These are phyloP conservation scores for Neurospora intermedia DNA, from an alignment of 495 filamentous ascomycete genomes.

Conservation along the genomic window DNA sequence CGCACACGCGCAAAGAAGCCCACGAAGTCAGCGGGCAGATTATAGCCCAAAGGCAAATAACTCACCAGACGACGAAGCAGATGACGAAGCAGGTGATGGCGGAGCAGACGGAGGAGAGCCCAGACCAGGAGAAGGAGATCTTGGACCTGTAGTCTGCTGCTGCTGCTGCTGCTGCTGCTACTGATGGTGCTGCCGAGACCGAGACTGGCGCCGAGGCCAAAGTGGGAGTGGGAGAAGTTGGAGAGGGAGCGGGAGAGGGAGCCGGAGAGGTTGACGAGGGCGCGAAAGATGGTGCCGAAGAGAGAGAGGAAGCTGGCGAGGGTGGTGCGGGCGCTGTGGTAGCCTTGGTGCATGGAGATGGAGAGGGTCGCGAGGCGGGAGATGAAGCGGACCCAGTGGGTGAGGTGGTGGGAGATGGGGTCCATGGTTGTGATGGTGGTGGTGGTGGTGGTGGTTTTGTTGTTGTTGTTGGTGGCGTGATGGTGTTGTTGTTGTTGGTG, in stretches of 20 bases:
- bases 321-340: neutral
- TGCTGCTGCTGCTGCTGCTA: no score
- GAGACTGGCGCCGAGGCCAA: no score
- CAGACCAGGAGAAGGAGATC: neutral
- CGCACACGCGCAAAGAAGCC: neutral
- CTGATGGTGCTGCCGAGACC: no score
- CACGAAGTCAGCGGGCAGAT: no score
- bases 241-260: neutral
- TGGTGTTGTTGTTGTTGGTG: no score
- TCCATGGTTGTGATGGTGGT: neutral
- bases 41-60: neutral
- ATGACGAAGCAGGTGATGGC: neutral
- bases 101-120: neutral
- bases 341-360: neutral
- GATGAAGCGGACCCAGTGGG: neutral
- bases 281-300: neutral
- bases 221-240: neutral
- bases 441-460: neutral
- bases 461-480: neutral
- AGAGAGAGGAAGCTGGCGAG: neutral
- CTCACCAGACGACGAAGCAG: neutral
- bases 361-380: neutral
- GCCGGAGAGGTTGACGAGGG: neutral
- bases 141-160: neutral
- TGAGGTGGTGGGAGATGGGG: neutral